Conservation (phyloP, 257 asterid species). For the Nicotiana tabacum region DNA sequence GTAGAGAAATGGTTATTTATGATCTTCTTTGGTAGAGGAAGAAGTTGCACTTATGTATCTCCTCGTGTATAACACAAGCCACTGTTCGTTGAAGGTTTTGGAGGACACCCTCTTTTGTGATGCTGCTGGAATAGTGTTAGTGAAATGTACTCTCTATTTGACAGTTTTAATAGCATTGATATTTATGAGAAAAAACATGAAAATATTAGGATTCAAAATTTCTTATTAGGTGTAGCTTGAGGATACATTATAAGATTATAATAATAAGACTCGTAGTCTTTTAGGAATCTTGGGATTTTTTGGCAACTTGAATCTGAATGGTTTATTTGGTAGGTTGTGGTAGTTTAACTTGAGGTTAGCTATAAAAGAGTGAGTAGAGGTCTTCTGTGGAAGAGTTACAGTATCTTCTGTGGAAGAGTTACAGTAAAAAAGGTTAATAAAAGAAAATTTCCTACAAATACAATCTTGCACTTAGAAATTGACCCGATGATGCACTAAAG, state of each 20-base stretch:
- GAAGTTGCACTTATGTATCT: conserved; percentile 3
- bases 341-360: background rate
- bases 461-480: background rate
- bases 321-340: background rate
- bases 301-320: background rate
- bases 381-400: background rate
- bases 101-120: background rate
- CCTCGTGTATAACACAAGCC: background rate
- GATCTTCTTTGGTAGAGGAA: background rate
- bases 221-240: background rate
- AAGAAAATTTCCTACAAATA: background rate
- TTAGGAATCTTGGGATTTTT: background rate
- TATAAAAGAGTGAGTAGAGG: background rate
- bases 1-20: background rate
- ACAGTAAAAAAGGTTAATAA: background rate
- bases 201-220: background rate
- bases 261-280: background rate
- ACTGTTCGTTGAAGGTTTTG: background rate
- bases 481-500: background rate
- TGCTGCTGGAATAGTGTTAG: background rate
- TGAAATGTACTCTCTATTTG: background rate
- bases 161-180: background rate
- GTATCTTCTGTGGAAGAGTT: background rate
- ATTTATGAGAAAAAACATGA: background rate
- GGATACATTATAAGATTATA: background rate